Base-by-base conservation (phyloP, 176 grass and related monocot species). In the Eremochloa ophiuroides region DNA sequence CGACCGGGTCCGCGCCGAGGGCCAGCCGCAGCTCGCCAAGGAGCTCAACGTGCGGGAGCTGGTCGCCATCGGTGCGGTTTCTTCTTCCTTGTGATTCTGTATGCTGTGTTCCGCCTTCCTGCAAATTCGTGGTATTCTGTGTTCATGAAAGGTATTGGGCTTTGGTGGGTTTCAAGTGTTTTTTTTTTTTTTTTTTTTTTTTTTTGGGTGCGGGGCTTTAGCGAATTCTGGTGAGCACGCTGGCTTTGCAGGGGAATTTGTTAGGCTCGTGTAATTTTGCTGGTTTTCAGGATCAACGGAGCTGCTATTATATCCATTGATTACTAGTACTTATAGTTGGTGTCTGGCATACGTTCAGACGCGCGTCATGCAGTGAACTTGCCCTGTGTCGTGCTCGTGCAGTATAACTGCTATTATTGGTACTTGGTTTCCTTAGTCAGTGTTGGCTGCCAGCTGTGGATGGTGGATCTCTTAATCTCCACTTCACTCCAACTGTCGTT, bases 1-100 rank as follows among this genome's bases (percentile, higher is more conserved):
- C 16, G 75, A 95, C 69, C 91, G 92, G 66, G 78, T 56, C 34
- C 82, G 82, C 44, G 84, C 78, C 62, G 82, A 73, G 44, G 92
- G 86, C 7, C 91, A 86, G 26, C 76, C 63, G 59, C 83, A 91
- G 90, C 95, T 98, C 86, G 86, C 90, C 59, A 98, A 86, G 90
- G 88, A 88, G 78, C 90, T 98, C 83, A 91, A 91, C 23, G 37
- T 98, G 67, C 75, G 64, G 26, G 86, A 91, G 78, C 69, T 98
- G 30, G 80, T 98, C 25, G 90, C 76, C 11, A 95, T 95, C 67
- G 95, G 95, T 98, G 76, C 10, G 67, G n/a, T 60, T 28, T 9
- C 59, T 47, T 62, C 78, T 42, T 16, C 59, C 5, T 60, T 14
- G 26, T 62, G 62, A 61, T 84, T 62, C 25, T 46, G 16, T 74